These are phyloP conservation scores for Onygena corvina DNA, from an alignment of 2,329 filamentous ascomycete genomes.

Conservation along the genomic window DNA sequence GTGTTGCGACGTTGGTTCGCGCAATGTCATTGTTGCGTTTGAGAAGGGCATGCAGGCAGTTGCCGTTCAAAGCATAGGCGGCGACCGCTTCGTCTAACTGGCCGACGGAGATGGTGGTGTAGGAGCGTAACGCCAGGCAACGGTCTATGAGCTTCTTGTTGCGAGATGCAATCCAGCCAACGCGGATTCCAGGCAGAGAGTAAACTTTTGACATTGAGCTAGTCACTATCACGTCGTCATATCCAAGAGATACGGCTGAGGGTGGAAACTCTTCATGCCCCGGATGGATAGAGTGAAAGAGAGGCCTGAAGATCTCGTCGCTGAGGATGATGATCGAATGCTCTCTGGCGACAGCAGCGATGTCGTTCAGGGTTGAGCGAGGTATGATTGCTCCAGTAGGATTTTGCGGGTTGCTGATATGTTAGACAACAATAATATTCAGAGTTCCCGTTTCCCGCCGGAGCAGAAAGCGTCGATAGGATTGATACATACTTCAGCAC, in stretches of 20 bases:
- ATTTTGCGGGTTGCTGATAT: slow-evolving; percentile 76
- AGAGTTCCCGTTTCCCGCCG: slow-evolving; percentile 7
- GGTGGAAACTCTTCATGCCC: slow-evolving; percentile 47
- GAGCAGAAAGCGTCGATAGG: slow-evolving; percentile 13
- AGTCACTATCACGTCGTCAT: slow-evolving; percentile 58
- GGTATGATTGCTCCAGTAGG: slow-evolving; percentile 63
- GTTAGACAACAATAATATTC: slow-evolving; percentile 53
- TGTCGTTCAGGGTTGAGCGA: slow-evolving; percentile 45
- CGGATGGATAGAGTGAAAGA: slow-evolving; percentile 59
- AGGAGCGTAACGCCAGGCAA: slow-evolving; percentile 57
- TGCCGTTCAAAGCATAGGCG: slow-evolving; percentile 55
- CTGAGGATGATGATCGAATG: slow-evolving; percentile 55
- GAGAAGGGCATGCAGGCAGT: slow-evolving; percentile 52
- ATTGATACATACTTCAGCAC: slow-evolving; percentile 42
- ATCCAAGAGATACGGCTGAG: slow-evolving; percentile 59
- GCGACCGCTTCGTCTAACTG: slow-evolving; percentile 70
- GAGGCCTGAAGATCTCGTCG: slow-evolving; percentile 73
- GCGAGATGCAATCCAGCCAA: slow-evolving; percentile 70
- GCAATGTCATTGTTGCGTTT: slow-evolving; percentile 55
- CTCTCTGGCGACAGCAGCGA: slow-evolving; percentile 52
- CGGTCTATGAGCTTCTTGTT: slow-evolving; percentile 50
- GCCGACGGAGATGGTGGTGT: slow-evolving; percentile 79
- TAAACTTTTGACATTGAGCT: slow-evolving; percentile 81
- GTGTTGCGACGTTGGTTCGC: slow-evolving; percentile 51
- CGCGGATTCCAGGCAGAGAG: slow-evolving; percentile 64